Conservation (phyloP, 2,329 filamentous ascomycete genomes). For the Pseudocercospora fijiensis region DNA sequence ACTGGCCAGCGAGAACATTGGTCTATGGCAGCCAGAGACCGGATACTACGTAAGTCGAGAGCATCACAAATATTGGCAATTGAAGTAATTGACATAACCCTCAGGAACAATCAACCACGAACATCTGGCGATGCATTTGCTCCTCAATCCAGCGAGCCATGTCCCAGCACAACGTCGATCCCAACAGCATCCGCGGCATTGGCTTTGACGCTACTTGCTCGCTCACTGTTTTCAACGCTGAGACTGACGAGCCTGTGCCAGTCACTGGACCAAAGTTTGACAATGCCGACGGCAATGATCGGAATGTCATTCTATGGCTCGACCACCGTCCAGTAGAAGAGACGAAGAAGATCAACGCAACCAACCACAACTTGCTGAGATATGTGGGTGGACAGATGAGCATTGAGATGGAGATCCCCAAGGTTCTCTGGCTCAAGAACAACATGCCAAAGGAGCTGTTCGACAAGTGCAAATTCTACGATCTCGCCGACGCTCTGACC, state of each 20-base stretch:
- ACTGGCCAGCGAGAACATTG: conserved; percentile 54
- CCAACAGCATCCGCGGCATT: conserved; percentile 76
- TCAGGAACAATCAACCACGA: conserved; percentile 93
- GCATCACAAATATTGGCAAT: background rate
- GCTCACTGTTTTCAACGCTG: conserved; percentile 81
- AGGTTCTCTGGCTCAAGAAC: conserved; percentile 97
- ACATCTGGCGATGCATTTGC: conserved; percentile 97
- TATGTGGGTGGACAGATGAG: conserved; percentile 99
- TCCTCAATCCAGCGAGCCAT: conserved; percentile 80
- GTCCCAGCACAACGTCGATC: conserved; percentile 75
- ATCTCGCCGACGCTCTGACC: conserved; percentile 87
- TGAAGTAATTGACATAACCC: background rate
- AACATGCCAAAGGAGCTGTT: conserved; percentile 93
- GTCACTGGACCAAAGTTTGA: conserved; percentile 86
- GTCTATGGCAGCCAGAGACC: conserved; percentile 54
- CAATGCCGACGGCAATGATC: conserved; percentile 72
- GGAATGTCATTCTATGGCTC: conserved; percentile 96
- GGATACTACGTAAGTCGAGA: conserved; percentile 53
- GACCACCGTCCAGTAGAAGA: conserved; percentile 91
- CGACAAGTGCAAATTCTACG: conserved; percentile 93
- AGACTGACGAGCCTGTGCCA: conserved; percentile 86
- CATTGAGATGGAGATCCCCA: conserved; percentile 99
- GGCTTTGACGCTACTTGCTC: conserved; percentile 99
- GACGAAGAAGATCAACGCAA: conserved; percentile 89
- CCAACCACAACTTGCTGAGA: conserved; percentile 84